phyloP scores from a whole-genome alignment of 106 monocot genomes.

The Dendrobium officinale region DNA sequence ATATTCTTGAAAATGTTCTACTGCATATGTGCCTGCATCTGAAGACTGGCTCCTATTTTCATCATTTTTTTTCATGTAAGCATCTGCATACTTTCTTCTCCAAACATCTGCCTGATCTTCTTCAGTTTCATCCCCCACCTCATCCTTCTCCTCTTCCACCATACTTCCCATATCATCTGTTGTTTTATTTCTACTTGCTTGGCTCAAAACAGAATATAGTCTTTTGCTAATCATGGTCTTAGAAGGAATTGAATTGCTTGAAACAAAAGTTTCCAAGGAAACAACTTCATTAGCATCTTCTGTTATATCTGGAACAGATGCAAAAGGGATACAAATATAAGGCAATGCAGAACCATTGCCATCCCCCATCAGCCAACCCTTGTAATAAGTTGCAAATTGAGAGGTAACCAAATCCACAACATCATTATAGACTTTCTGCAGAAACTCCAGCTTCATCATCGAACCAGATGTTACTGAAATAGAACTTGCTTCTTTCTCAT shows the following conservation, averaged over 20 bases:
- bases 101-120: neutral
- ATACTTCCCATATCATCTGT: conserved; percentile 8
- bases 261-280: conserved; percentile 8
- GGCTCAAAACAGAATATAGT: conserved; percentile 15
- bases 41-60: neutral
- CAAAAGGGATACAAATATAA: conserved; percentile 18
- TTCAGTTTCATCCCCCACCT: conserved; percentile 6
- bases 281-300: conserved; percentile 2
- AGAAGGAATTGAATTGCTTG: conserved; percentile 14
- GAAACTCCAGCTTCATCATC: conserved; percentile 19
- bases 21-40: neutral
- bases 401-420: conserved; percentile 41
- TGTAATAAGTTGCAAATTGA: conserved; percentile 47
- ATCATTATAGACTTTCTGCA: conserved; percentile 33
- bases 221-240: conserved; percentile 19
- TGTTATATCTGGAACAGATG: conserved; percentile 5
- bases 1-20: conserved; percentile 10
- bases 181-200: conserved; percentile 10
- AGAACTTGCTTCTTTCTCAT: conserved; percentile 23
- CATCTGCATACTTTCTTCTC: neutral
- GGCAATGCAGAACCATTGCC: conserved; percentile 25
- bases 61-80: neutral
- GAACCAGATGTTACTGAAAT: neutral
- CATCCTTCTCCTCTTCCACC: neutral
- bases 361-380: conserved; percentile 42